Conservation (phyloP, 148 eudicot genomes). For the Rhododendron williamsianum region DNA sequence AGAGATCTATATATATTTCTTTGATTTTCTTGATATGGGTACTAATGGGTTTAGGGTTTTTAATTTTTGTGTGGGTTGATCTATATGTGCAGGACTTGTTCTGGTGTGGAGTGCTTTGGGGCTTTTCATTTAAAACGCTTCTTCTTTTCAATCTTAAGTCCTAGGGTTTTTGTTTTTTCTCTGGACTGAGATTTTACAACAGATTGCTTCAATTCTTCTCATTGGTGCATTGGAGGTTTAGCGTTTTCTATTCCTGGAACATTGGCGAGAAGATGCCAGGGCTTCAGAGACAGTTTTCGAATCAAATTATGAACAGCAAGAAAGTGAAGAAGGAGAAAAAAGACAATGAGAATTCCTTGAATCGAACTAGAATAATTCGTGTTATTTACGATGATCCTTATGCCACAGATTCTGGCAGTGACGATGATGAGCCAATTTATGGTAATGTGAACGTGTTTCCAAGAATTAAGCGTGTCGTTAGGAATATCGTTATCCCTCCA, state of each 20-base stretch:
- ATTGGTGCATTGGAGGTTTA: neutral
- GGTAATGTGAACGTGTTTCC: neutral
- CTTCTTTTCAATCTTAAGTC: neutral
- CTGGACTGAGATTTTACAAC: neutral
- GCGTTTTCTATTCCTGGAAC: neutral
- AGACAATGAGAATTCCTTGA: neutral
- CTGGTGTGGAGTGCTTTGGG: conserved; percentile 15
- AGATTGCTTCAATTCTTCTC: neutral
- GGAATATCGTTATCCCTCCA: conserved; percentile 4
- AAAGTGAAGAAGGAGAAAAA: conserved; percentile 13
- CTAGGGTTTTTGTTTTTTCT: conserved; percentile 6
- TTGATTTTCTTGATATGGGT: neutral
- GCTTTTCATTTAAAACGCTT: conserved; percentile 22
- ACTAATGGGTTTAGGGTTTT: conserved; percentile 4
- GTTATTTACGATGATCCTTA: conserved; percentile 17
- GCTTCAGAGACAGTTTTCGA: conserved; percentile 3
- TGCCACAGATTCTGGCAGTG: conserved; percentile 19
- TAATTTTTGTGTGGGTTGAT: neutral
- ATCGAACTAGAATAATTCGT: conserved; percentile 6
- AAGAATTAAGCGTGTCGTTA: conserved; percentile 11
- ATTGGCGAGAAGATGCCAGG: conserved; percentile 19
- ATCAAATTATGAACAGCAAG: neutral
- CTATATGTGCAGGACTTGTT: conserved; percentile 24
- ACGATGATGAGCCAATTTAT: neutral
- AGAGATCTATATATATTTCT: neutral